These are phyloP conservation scores for Gamarada debralockiae DNA, from an alignment of 495 filamentous ascomycete species.

Conservation along the genomic window DNA sequence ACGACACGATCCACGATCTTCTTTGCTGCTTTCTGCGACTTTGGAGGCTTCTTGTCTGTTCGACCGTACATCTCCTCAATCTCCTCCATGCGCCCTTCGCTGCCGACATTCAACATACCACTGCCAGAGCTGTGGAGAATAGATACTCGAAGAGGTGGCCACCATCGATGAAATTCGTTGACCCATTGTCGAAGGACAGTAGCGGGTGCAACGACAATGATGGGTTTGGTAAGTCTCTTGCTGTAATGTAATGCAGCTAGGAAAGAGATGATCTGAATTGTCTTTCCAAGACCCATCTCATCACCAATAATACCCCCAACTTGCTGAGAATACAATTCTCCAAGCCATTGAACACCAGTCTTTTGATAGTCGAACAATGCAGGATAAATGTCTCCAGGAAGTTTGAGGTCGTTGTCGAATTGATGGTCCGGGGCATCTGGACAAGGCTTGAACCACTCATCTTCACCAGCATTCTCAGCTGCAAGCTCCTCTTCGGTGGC, in stretches of 20 bases:
- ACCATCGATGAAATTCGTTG: constrained; percentile 97
- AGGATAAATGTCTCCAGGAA: constrained; percentile 89
- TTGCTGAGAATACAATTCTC: constrained; percentile 81
- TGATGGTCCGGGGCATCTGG: constrained; percentile 70
- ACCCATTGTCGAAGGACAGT: constrained; percentile 97
- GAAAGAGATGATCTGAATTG: constrained; percentile 90
- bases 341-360: constrained; percentile 94
- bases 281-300: constrained; percentile 98
- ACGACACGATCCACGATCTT: constrained; percentile 78
- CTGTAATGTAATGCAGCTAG: constrained; percentile 89
- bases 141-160: constrained; percentile 90
- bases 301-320: constrained; percentile 95
- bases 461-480: constrained; percentile 34
- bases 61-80: constrained; percentile 43
- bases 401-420: constrained; percentile 68
- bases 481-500: constrained; percentile 26
- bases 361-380: constrained; percentile 94
- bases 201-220: constrained; percentile 87
- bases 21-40: constrained; percentile 58
- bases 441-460: constrained; percentile 85
- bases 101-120: constrained; percentile 81
- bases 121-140: constrained; percentile 94
- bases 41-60: constrained; percentile 34
- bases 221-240: constrained; percentile 73
- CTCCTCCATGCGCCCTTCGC: constrained; percentile 69